Percentiles rank a stretch among this genome's conserved stretches.
phyloP scores from a whole-genome alignment of 805 yeast species.

The Teunomyces gatunensis region DNA sequence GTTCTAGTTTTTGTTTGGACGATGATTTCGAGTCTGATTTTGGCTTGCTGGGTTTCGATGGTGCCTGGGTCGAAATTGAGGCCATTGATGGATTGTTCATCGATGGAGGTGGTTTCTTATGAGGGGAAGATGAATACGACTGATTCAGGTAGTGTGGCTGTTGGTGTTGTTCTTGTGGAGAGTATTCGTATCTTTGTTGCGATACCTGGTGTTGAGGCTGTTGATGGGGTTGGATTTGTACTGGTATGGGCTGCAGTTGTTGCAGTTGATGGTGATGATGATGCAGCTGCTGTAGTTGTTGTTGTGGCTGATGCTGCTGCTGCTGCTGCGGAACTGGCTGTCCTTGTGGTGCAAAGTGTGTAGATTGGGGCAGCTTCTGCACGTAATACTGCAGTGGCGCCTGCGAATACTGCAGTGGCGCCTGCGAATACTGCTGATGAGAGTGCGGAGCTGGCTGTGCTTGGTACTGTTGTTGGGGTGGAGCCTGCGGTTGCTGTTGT shows the following conservation, averaged over 20 bases:
- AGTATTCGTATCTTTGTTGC: slow-evolving; percentile 11
- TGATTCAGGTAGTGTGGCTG: slow-evolving; percentile 4
- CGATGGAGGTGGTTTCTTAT: slow-evolving; percentile 19
- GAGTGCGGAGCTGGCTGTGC: slow-evolving; percentile 17
- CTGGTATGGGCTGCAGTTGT: slow-evolving; percentile 11
- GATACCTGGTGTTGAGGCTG: slow-evolving; percentile 9
- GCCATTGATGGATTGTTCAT: slow-evolving; percentile 2
- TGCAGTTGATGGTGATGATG: slow-evolving; percentile 11
- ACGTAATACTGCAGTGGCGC: slow-evolving; percentile 11
- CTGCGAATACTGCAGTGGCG: slow-evolving; percentile 11
- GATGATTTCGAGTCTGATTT: slow-evolving; percentile 14
- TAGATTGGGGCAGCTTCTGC: slow-evolving; percentile 10
- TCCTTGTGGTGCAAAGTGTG: slow-evolving; percentile 8
- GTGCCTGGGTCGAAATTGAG: slow-evolving; percentile 3
- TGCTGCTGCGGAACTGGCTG: slow-evolving; percentile 4
- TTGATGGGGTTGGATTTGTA: slow-evolving; percentile 8
- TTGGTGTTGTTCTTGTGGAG: slow-evolving; percentile 10
- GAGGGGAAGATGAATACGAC: slow-evolving; percentile 8
- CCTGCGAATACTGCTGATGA: slow-evolving; percentile 10
- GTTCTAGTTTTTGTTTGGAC: slow-evolving; percentile 43
- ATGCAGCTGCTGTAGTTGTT: slow-evolving; percentile 17
- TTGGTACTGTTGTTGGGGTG: slow-evolving; percentile 9
- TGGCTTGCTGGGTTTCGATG: background rate
- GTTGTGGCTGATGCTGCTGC: slow-evolving; percentile 6
- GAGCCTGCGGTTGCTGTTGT: slow-evolving; percentile 9